These are phyloP conservation scores for Corylus avellana DNA, from an alignment of 306 rosid genomes.

Conservation along the genomic window DNA sequence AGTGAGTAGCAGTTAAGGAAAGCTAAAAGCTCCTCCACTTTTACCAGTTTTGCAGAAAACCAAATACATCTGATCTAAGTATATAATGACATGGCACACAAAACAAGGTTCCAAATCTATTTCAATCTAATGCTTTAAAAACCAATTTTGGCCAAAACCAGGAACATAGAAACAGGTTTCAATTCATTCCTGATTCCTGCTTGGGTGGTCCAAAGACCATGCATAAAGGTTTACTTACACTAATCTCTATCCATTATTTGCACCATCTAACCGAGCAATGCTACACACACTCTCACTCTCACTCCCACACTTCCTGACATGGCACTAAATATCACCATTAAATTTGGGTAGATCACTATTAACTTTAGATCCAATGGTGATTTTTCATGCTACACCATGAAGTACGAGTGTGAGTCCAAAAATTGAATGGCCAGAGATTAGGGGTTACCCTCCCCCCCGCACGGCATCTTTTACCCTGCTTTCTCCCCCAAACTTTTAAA, in stretches of 20 bases:
- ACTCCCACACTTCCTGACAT: too few species aligned
- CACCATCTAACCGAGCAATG: background rate
- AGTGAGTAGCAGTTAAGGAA: slow-evolving; percentile 78
- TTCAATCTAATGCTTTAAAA: slow-evolving; percentile 1
- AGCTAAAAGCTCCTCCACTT: slow-evolving; percentile 8
- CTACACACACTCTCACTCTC: too few species aligned
- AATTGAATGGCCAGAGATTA: background rate
- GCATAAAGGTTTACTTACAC: background rate
- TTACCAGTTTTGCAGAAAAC: slow-evolving; percentile 17
- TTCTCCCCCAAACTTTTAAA: too few species aligned
- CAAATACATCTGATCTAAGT: background rate
- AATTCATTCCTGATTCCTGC: background rate
- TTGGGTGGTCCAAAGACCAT: background rate
- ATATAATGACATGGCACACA: background rate
- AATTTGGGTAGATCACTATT: too few species aligned
- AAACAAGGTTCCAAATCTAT: background rate
- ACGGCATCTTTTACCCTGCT: too few species aligned
- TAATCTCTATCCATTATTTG: slow-evolving; percentile 4
- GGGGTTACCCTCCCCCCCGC: background rate
- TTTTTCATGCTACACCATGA: too few species aligned
- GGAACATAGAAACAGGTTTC: slow-evolving; percentile 1
- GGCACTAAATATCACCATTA: too few species aligned
- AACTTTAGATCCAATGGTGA: too few species aligned
- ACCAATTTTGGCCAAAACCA: slow-evolving; percentile 7
- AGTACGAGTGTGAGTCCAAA: background rate